Evolutionary conservation across 208 protist genomes (phyloP).

Genomic region (Trypanosoma vivax): DNA sequence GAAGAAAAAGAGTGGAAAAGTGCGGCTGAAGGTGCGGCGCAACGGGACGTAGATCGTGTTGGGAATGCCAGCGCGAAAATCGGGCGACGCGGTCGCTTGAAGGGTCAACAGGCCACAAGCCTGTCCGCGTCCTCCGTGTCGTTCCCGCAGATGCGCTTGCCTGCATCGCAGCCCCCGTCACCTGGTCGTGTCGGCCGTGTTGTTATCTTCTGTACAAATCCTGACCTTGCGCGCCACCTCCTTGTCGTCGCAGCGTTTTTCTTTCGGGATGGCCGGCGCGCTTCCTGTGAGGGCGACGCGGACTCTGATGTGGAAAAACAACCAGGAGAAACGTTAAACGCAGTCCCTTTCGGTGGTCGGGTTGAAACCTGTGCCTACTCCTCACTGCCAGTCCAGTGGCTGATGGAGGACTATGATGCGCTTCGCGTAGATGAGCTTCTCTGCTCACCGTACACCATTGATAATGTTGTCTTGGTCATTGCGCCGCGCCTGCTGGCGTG

Average conservation of each 20-base stretch:
- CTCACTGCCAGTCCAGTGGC: conserved; percentile 65
- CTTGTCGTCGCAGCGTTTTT: conserved; percentile 53
- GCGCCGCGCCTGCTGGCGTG: conserved; percentile 54
- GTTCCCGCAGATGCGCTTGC: not conserved
- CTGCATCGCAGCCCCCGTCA: conserved; percentile 1
- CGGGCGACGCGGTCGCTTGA: too few species aligned
- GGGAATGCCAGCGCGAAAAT: not conserved
- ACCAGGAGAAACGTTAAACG: not conserved
- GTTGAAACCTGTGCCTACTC: conserved; percentile 33
- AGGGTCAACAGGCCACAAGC: too few species aligned
- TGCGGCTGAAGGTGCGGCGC: too few species aligned
- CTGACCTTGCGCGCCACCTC: conserved; percentile 33
- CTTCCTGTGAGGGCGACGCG: too few species aligned
- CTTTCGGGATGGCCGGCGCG: conserved; percentile 17
- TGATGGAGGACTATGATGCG: conserved; percentile 51
- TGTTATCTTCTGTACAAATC: conserved; percentile 55
- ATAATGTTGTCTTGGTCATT: conserved; percentile 59
- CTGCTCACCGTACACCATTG: conserved; percentile 45
- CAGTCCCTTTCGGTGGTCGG: conserved; percentile 33
- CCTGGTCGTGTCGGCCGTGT: conserved; percentile 35
- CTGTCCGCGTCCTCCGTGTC: not conserved
- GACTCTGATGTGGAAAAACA: too few species aligned
- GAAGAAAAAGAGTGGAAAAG: not conserved
- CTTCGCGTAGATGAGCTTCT: conserved; percentile 13
- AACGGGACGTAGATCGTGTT: not conserved